Percentiles rank a stretch among this genome's conserved stretches.
phyloP scores from a whole-genome alignment of 2,329 filamentous ascomycete genomes.

The Aspergillus puulaauensis region DNA sequence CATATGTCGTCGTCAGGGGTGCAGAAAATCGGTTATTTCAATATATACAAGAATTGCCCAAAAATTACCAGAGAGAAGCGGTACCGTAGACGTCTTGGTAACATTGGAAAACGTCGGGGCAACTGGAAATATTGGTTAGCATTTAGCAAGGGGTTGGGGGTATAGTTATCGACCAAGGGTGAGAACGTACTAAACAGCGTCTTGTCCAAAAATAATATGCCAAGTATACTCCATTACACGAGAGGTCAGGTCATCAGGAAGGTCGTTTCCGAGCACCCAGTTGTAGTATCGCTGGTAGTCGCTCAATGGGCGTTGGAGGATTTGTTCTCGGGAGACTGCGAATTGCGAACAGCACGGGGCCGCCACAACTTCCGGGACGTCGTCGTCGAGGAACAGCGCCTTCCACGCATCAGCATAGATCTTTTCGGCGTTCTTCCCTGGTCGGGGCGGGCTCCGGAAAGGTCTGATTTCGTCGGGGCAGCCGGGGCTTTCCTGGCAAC shows the following conservation, averaged over 20 bases:
- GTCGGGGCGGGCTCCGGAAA: conserved; percentile 23
- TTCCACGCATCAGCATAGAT: conserved; percentile 32
- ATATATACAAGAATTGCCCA: conserved; percentile 23
- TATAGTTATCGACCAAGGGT: neutral
- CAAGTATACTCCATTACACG: conserved; percentile 56
- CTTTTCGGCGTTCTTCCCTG: conserved; percentile 25
- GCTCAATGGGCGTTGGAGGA: conserved; percentile 40
- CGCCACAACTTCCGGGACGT: conserved; percentile 43
- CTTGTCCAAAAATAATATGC: conserved; percentile 49
- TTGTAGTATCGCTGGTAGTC: conserved; percentile 48
- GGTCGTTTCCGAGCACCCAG: conserved; percentile 48
- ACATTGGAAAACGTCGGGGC: conserved; percentile 57
- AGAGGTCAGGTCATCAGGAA: conserved; percentile 49
- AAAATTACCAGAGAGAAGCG: conserved; percentile 24
- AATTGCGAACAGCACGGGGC: conserved; percentile 55
- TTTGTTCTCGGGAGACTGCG: conserved; percentile 46
- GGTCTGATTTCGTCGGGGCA: conserved; percentile 36
- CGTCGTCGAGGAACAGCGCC: conserved; percentile 40
- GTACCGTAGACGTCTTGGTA: conserved; percentile 63
- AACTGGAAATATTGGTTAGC: conserved; percentile 46
- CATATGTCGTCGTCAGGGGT: conserved; percentile 12
- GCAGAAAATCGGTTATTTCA: conserved; percentile 10
- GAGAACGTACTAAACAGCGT: conserved; percentile 19
- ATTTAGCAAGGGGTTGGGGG: neutral
- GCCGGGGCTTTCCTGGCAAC: conserved; percentile 46